Evolutionary conservation across 495 filamentous ascomycete genomes (phyloP).

Genomic region (Xylaria palmicola): DNA sequence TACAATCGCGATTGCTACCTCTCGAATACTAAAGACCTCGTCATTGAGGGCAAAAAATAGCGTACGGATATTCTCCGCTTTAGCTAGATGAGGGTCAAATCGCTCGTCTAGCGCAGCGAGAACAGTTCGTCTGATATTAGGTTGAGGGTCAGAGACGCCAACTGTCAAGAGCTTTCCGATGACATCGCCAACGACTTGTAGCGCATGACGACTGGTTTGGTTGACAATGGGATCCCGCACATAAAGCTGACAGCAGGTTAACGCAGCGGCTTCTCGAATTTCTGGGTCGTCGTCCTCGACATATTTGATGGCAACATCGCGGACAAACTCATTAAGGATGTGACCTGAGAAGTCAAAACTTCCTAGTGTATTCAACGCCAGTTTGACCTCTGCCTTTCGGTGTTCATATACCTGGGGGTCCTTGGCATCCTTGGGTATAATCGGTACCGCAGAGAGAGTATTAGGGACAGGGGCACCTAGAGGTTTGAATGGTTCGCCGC

Average conservation of each 20-base stretch:
- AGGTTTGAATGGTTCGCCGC: constrained; percentile 85
- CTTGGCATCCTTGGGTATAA: constrained; percentile 81
- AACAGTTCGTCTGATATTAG: constrained; percentile 85
- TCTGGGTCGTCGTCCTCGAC: constrained; percentile 93
- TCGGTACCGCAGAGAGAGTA: constrained; percentile 67
- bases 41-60: constrained; percentile 97
- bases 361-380: constrained; percentile 88
- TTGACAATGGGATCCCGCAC: constrained; percentile 95
- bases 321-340: constrained; percentile 95
- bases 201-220: constrained; percentile 93
- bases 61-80: constrained; percentile 93
- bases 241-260: constrained; percentile 97
- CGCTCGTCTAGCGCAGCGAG: constrained; percentile 84
- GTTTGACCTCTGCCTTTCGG: constrained; percentile 81
- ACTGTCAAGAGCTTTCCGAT: constrained; percentile 95
- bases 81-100: constrained; percentile 91
- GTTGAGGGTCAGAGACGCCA: constrained; percentile 85
- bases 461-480: constrained; percentile 75
- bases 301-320: constrained; percentile 96
- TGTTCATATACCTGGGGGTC: constrained; percentile 70
- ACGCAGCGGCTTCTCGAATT: constrained; percentile 88
- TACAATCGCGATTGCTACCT: constrained; percentile 94
- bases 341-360: constrained; percentile 95
- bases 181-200: constrained; percentile 95
- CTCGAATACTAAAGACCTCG: constrained; percentile 84